phyloP scores from a whole-genome alignment of 148 eudicot genomes.

The Euryodendron excelsum region DNA sequence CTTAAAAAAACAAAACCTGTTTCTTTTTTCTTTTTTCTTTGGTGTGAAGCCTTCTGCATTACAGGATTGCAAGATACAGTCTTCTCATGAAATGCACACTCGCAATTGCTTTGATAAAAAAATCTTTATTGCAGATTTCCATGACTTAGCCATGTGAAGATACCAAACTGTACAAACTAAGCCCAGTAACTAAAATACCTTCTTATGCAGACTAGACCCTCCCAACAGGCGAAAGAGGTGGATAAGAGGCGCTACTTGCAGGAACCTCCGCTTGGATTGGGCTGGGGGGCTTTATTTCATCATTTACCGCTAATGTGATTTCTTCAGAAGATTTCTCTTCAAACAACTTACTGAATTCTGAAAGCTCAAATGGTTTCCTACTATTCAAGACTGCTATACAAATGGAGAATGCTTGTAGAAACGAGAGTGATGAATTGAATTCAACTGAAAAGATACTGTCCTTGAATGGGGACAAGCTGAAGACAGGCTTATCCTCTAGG shows the following conservation, averaged over 20 bases:
- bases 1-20: no score
- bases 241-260: conserved; percentile 45
- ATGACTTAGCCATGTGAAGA: conserved; percentile 1
- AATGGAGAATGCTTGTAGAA: conserved; percentile 76
- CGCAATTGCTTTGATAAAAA: no score
- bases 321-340: conserved; percentile 32
- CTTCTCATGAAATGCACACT: no score
- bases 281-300: conserved; percentile 25
- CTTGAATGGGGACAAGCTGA: conserved; percentile 58
- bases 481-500: conserved; percentile 32
- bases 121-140: conserved; percentile 13
- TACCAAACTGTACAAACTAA: conserved; percentile 16
- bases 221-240: conserved; percentile 71
- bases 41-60: no score
- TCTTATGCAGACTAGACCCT: conserved; percentile 45
- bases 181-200: background rate
- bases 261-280: conserved; percentile 31
- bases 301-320: conserved; percentile 14
- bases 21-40: no score
- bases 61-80: no score
- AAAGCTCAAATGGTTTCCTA: conserved; percentile 43
- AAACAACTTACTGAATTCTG: conserved; percentile 23
- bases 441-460: conserved; percentile 67
- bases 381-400: conserved; percentile 57
- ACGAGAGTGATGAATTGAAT: conserved; percentile 58